These are phyloP conservation scores for Hypomyces perniciosus DNA, from an alignment of 2,329 filamentous ascomycete species.

Conservation along the genomic window DNA sequence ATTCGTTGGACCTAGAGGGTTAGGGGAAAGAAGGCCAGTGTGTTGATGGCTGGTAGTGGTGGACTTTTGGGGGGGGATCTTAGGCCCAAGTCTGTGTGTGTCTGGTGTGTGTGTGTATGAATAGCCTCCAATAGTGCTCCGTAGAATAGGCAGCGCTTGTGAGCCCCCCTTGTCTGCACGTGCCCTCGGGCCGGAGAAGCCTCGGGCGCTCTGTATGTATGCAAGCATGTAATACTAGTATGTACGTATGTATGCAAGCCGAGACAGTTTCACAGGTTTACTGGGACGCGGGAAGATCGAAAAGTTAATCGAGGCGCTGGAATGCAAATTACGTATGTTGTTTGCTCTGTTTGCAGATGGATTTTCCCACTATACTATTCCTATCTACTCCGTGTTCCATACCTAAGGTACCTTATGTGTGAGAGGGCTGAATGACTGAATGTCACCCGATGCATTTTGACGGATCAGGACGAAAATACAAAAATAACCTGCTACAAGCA, in stretches of 20 bases:
- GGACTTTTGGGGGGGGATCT: too few relatives aligned
- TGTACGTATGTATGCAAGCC: neutral
- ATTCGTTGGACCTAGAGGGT: neutral
- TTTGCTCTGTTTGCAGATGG: too few relatives aligned
- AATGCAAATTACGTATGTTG: neutral
- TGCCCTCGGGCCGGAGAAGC: neutral
- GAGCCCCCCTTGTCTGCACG: neutral
- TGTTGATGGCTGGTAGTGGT: neutral
- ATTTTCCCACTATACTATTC: too few relatives aligned
- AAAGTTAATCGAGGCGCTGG: neutral
- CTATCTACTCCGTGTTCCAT: too few relatives aligned
- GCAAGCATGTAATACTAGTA: too few relatives aligned
- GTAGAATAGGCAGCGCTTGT: neutral
- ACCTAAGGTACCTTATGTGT: too few relatives aligned
- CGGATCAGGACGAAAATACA: too few relatives aligned
- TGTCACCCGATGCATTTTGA: too few relatives aligned
- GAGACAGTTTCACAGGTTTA: neutral
- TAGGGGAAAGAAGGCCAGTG: constrained; percentile 6
- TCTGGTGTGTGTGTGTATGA: too few relatives aligned
- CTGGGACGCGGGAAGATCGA: neutral
- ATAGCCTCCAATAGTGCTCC: neutral
- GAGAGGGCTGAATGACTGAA: too few relatives aligned
- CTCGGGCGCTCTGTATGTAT: neutral
- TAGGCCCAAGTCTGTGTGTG: constrained; percentile 1
- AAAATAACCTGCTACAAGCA: too few relatives aligned